Percentiles rank a stretch among this genome's conserved stretches.
These are phyloP conservation scores for Fusarium tjaetaba DNA, from an alignment of 2,329 filamentous ascomycete species.

Conservation along the genomic window DNA sequence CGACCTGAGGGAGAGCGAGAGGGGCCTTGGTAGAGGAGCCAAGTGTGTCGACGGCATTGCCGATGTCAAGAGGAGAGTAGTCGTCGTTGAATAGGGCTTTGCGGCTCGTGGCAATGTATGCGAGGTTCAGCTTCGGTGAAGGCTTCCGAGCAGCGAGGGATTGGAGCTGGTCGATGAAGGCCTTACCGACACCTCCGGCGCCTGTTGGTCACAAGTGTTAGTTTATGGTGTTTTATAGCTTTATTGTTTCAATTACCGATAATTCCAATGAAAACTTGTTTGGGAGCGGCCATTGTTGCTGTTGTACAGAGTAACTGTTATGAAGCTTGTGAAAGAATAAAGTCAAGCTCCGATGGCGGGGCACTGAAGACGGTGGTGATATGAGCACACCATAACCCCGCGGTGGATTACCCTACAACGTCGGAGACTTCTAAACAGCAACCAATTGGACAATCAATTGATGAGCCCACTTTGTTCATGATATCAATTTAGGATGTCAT, in stretches of 20 bases:
- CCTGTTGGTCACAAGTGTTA: slow-evolving; percentile 61
- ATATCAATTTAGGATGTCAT: neutral
- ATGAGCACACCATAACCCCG: slow-evolving; percentile 41
- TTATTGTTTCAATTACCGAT: slow-evolving; percentile 53
- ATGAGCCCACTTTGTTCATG: slow-evolving; percentile 9
- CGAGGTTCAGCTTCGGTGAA: slow-evolving; percentile 76
- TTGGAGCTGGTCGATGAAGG: slow-evolving; percentile 86
- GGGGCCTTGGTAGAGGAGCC: slow-evolving; percentile 71
- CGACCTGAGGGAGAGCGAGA: slow-evolving; percentile 74
- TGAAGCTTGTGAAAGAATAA: slow-evolving; percentile 41
- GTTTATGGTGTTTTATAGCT: neutral
- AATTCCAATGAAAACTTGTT: slow-evolving; percentile 63
- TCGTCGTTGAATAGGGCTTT: slow-evolving; percentile 81
- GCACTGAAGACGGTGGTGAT: slow-evolving; percentile 35
- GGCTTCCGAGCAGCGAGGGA: slow-evolving; percentile 72
- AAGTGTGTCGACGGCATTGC: slow-evolving; percentile 70
- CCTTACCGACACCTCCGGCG: slow-evolving; percentile 91
- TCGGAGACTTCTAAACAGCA: slow-evolving; percentile 13
- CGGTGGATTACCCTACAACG: slow-evolving; percentile 41
- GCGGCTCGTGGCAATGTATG: slow-evolving; percentile 87
- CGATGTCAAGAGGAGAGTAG: slow-evolving; percentile 74
- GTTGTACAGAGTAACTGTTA: slow-evolving; percentile 17
- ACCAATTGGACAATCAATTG: slow-evolving; percentile 29
- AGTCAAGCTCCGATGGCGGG: slow-evolving; percentile 51
- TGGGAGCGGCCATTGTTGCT: slow-evolving; percentile 55